A percentile compares a stretch with the other conserved stretches of the same genome.
These are phyloP conservation scores for Paratinospora sagittata DNA, from an alignment of 164 flowering plant genomes.

Conservation along the genomic window DNA sequence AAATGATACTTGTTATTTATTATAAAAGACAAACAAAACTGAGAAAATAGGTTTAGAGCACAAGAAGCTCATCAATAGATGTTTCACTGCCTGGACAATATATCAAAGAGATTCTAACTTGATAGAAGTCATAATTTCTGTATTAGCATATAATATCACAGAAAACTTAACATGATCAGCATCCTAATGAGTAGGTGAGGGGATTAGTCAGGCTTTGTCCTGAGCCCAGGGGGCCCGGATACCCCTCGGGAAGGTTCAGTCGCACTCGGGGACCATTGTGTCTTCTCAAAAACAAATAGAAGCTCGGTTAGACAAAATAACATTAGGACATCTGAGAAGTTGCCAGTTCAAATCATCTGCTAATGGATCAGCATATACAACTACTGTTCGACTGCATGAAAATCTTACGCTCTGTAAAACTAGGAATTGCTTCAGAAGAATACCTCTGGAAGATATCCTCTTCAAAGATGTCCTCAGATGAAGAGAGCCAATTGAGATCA, in stretches of 20 bases:
- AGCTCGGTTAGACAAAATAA: background rate
- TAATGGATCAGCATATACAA: background rate
- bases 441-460: slow-evolving; percentile 79
- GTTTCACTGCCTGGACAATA: background rate
- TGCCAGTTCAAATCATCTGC: background rate
- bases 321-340: background rate
- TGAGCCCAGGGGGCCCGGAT: too few relatives aligned
- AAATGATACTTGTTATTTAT: too few relatives aligned
- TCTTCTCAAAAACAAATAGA: too few relatives aligned
- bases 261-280: too few relatives aligned
- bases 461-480: slow-evolving; percentile 39
- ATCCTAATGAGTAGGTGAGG: too few relatives aligned
- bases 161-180: too few relatives aligned
- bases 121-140: background rate
- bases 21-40: too few relatives aligned
- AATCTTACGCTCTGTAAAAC: background rate
- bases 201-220: too few relatives aligned
- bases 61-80: too few relatives aligned
- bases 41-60: too few relatives aligned
- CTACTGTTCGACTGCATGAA: background rate
- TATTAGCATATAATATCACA: too few relatives aligned
- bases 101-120: background rate
- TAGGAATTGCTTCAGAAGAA: background rate
- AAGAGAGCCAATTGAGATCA: slow-evolving; percentile 61
- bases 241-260: too few relatives aligned